A percentile compares a stretch with the other conserved stretches of the same genome.
Evolutionary conservation across 2,329 filamentous ascomycete genomes (phyloP).

Genomic region (Sporothrix phasma): DNA sequence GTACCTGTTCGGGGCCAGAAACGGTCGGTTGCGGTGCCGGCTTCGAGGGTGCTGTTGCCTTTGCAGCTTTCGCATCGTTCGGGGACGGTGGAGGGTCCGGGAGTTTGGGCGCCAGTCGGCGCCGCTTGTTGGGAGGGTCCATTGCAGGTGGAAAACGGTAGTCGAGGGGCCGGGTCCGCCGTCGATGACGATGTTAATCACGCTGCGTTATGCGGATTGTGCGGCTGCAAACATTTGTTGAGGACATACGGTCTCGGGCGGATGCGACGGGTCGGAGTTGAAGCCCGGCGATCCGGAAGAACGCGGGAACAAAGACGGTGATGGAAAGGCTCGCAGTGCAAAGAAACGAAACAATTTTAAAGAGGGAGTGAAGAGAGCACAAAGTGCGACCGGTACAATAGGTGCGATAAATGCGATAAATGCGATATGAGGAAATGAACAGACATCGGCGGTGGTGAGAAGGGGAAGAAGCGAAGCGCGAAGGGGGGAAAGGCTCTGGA

Average conservation of each 20-base stretch:
- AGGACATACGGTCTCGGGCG: constrained; percentile 12
- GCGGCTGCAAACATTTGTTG: constrained; percentile 2
- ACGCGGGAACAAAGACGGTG: constrained; percentile 19
- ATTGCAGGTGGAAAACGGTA: constrained; percentile 12
- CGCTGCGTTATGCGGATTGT: neutral
- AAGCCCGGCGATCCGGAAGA: constrained; percentile 10
- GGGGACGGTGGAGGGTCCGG: constrained; percentile 19
- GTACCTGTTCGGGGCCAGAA: constrained; percentile 19
- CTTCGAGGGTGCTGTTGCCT: neutral
- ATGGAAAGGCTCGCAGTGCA: neutral
- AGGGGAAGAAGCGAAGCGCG: neutral
- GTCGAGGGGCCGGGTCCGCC: neutral
- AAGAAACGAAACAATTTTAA: neutral
- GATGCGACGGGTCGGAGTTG: constrained; percentile 2
- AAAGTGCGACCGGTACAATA: neutral
- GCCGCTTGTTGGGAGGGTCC: constrained; percentile 25
- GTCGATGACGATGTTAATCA: neutral
- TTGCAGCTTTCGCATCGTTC: neutral
- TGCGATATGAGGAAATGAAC: neutral
- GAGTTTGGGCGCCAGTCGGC: constrained; percentile 24
- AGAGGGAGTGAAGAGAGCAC: neutral
- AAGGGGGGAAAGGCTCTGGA: neutral
- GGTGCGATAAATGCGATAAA: neutral
- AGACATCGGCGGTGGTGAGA: neutral
- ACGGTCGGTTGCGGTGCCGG: constrained; percentile 16